Evolutionary conservation across 345 rosid species (phyloP).

Genomic region (Eucalyptus globulus): DNA sequence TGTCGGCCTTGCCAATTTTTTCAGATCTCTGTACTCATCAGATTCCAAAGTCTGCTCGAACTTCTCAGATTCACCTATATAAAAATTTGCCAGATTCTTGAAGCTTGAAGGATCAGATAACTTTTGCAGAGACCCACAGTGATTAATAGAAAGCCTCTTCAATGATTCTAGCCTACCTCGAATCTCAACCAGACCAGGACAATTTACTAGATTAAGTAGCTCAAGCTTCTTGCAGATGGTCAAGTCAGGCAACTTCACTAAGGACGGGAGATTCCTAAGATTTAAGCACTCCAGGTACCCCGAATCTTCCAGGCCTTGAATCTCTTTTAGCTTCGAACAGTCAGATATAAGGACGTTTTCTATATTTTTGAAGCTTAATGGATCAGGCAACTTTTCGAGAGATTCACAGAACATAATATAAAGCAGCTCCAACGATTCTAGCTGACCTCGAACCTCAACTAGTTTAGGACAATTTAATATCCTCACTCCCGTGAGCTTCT

Average conservation of each 20-base stretch:
- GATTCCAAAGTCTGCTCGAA: background rate
- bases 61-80: background rate
- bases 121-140: background rate
- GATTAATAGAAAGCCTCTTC: background rate
- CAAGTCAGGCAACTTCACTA: background rate
- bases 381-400: background rate
- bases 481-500: fast-evolving
- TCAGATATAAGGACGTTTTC: fast-evolving
- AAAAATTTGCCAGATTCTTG: background rate
- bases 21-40: background rate
- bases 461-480: background rate
- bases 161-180: background rate
- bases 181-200: background rate
- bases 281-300: fast-evolving
- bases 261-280: background rate
- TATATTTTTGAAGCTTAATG: too few species aligned
- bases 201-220: background rate
- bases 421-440: background rate
- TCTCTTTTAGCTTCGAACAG: background rate
- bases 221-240: background rate
- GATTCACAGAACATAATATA: background rate
- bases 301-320: background rate
- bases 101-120: background rate
- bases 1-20: too few species aligned
- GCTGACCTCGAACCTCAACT: background rate